These are phyloP conservation scores for Vigna angularis DNA, from an alignment of 306 rosid species.

Conservation along the genomic window DNA sequence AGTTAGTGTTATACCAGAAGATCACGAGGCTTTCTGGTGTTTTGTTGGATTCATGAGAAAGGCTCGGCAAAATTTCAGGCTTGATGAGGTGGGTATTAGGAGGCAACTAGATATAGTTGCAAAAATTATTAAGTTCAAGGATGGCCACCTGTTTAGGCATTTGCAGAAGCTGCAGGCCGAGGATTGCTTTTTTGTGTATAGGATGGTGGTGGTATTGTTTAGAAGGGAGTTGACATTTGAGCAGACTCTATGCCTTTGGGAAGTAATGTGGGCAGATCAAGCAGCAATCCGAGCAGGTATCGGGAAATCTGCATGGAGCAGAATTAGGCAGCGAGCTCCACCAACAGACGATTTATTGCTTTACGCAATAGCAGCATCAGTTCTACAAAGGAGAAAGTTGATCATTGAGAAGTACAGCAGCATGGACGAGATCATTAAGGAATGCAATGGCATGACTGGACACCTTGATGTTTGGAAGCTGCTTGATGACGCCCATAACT, in stretches of 20 bases:
- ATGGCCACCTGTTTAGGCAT: slow-evolving; percentile 88
- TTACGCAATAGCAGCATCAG: slow-evolving; percentile 94
- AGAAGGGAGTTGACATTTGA: slow-evolving; percentile 96
- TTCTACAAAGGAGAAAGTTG: slow-evolving; percentile 89
- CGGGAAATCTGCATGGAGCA: slow-evolving; percentile 94
- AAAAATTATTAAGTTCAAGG: slow-evolving; percentile 84
- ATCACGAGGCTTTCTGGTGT: slow-evolving; percentile 99
- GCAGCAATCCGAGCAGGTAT: slow-evolving; percentile 95
- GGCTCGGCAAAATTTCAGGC: slow-evolving; percentile 98
- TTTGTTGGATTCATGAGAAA: slow-evolving; percentile 99
- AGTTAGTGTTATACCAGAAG: slow-evolving; percentile 77
- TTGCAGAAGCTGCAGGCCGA: slow-evolving; percentile 95
- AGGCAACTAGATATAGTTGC: slow-evolving; percentile 90
- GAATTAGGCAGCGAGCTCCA: slow-evolving; percentile 96
- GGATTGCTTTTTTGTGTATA: slow-evolving; percentile 97
- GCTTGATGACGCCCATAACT: slow-evolving; percentile 91
- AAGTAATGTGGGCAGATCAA: slow-evolving; percentile 99
- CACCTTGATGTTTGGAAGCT: slow-evolving; percentile 97
- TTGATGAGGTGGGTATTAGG: slow-evolving; percentile 95
- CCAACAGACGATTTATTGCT: slow-evolving; percentile 95
- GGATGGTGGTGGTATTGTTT: slow-evolving; percentile 98
- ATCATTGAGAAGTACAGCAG: slow-evolving; percentile 94
- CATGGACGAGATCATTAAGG: slow-evolving; percentile 98
- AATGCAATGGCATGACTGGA: slow-evolving; percentile 98
- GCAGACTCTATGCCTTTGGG: slow-evolving; percentile 97